These are phyloP conservation scores for Zasmidium citrigriseum DNA, from an alignment of 2,329 filamentous ascomycete species.

Conservation along the genomic window DNA sequence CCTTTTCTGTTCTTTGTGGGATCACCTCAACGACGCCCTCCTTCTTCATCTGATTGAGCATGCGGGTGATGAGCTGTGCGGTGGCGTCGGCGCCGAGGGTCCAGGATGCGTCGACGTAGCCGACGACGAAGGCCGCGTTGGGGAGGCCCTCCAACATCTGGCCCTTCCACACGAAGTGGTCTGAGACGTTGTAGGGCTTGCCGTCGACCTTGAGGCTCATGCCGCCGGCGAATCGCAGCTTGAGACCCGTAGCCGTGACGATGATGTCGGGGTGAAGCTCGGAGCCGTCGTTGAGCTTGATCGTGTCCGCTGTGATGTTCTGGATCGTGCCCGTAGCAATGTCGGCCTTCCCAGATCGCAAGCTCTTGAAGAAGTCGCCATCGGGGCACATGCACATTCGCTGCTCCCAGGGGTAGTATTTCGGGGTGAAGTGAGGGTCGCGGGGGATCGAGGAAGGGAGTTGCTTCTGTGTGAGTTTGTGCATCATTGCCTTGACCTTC, in stretches of 20 bases:
- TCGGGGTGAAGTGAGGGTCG: slow-evolving; percentile 46
- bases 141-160: slow-evolving; percentile 65
- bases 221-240: slow-evolving; percentile 55
- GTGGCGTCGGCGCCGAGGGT: slow-evolving; percentile 59
- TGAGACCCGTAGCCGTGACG: slow-evolving; percentile 65
- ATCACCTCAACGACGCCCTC: slow-evolving; percentile 45
- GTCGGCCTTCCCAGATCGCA: slow-evolving; percentile 53
- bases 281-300: slow-evolving; percentile 45
- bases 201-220: slow-evolving; percentile 54
- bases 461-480: slow-evolving; percentile 44
- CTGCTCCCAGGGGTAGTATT: slow-evolving; percentile 64
- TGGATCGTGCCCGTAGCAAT: slow-evolving; percentile 60
- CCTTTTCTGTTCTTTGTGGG: slow-evolving; percentile 43
- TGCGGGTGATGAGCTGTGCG: slow-evolving; percentile 50
- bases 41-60: slow-evolving; percentile 54
- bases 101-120: slow-evolving; percentile 64
- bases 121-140: slow-evolving; percentile 60
- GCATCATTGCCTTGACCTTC: slow-evolving; percentile 37
- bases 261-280: slow-evolving; percentile 62
- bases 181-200: slow-evolving; percentile 43
- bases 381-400: slow-evolving; percentile 70
- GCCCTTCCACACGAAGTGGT: slow-evolving; percentile 61
- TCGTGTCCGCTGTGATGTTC: slow-evolving; percentile 50
- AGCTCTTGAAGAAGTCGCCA: slow-evolving; percentile 58
- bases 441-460: slow-evolving; percentile 49